phyloP scores from a whole-genome alignment of 306 rosid genomes.

The Carpinus viminea region DNA sequence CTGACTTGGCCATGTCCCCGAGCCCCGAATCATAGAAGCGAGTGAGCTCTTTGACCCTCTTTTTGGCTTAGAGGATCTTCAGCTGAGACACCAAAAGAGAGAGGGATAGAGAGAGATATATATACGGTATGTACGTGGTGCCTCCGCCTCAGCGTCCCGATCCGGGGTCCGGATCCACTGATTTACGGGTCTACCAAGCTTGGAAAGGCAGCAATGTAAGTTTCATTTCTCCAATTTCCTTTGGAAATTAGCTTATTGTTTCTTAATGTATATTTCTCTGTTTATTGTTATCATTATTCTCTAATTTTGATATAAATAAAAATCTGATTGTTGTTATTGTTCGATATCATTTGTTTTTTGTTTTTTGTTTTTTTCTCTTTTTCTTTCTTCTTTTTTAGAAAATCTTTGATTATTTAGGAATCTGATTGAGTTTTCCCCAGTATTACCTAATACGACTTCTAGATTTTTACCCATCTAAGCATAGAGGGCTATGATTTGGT shows the following conservation, averaged over 20 bases:
- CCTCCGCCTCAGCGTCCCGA: conserved; percentile 93
- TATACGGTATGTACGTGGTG: conserved; percentile 71
- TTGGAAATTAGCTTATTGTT: conserved; percentile 4
- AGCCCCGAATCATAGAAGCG: conserved; percentile 23
- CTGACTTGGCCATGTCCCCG: conserved; percentile 26
- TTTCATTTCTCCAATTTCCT: not conserved
- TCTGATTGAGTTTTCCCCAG: not conserved
- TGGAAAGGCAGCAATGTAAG: conserved; percentile 99
- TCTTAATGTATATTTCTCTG: not conserved
- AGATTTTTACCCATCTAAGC: not conserved
- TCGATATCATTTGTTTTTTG: not conserved
- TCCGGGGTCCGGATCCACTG: conserved; percentile 70
- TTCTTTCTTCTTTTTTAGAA: too few relatives aligned
- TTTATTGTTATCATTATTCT: not conserved
- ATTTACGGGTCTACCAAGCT: conserved; percentile 74
- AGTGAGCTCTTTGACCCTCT: not conserved
- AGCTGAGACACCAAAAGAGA: conserved; percentile 9
- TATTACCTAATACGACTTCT: not conserved
- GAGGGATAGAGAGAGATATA: not conserved
- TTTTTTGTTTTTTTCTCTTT: not conserved
- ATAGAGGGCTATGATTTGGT: not conserved
- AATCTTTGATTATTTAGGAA: too few relatives aligned
- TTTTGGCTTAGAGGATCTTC: conserved; percentile 20
- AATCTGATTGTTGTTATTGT: not conserved
- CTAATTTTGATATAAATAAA: not conserved